A percentile compares a stretch with the other conserved stretches of the same genome.
phyloP scores from a whole-genome alignment of 345 rosid genomes.

The Linum usitatissimum region DNA sequence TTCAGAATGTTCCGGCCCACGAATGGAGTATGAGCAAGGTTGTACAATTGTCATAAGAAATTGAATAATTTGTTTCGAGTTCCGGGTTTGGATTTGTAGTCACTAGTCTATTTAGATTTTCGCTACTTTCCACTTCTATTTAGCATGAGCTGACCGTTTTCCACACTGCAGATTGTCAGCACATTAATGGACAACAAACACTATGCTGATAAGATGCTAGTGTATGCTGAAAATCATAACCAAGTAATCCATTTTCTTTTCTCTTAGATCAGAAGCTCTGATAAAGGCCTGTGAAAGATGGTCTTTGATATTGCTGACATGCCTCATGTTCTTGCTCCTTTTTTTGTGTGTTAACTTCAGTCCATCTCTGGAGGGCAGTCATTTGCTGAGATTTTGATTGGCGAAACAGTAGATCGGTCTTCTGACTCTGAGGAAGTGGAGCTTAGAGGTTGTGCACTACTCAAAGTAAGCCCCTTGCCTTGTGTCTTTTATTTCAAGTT shows the following conservation, averaged over 20 bases:
- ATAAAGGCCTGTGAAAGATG: conserved; percentile 4
- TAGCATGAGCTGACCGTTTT: conserved; percentile 2
- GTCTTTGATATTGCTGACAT: background rate
- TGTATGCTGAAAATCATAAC: conserved; percentile 73
- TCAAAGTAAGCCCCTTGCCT: conserved; percentile 42
- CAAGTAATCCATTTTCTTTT: conserved; percentile 41
- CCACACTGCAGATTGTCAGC: conserved; percentile 54
- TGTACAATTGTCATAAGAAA: conserved; percentile 7
- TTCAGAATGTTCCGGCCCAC: conserved; percentile 50
- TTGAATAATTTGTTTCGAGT: conserved; percentile 1
- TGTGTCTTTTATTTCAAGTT: conserved; percentile 1
- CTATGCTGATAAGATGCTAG: conserved; percentile 71
- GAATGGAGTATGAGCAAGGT: conserved; percentile 99
- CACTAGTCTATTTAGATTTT: background rate
- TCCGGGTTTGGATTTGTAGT: conserved; percentile 7
- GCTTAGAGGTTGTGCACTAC: conserved; percentile 57
- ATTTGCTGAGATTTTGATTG: conserved; percentile 77
- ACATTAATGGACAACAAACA: conserved; percentile 56
- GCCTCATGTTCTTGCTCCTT: conserved; percentile 9
- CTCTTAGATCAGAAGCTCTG: conserved; percentile 10
- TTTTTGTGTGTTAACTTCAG: conserved; percentile 28
- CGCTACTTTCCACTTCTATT: background rate
- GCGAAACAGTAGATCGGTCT: conserved; percentile 41
- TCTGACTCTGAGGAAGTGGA: conserved; percentile 35
- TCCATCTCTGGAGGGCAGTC: conserved; percentile 90